These are phyloP conservation scores for Dichotomopilus funicola DNA, from an alignment of 2,329 filamentous ascomycete genomes.

Conservation along the genomic window DNA sequence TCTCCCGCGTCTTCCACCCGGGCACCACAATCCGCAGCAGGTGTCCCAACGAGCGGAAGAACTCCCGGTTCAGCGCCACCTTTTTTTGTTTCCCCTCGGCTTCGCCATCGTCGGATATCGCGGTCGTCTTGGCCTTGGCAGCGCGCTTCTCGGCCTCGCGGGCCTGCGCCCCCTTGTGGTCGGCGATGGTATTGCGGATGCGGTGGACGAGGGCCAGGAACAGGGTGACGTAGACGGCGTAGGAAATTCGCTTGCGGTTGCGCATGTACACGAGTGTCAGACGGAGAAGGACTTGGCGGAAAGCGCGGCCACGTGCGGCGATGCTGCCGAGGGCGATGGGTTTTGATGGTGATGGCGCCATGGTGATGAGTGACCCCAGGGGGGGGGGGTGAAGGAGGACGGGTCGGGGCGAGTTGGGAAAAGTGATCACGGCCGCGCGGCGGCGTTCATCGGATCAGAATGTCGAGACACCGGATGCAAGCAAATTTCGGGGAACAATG, in stretches of 20 bases:
- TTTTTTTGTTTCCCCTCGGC: constrained; percentile 56
- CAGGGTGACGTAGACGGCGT: constrained; percentile 75
- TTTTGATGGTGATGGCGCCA: constrained; percentile 69
- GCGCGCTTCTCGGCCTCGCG: constrained; percentile 55
- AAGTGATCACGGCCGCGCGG: constrained; percentile 6
- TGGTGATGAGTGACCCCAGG: constrained; percentile 30
- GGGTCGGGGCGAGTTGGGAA: neutral
- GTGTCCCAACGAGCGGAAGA: constrained; percentile 65
- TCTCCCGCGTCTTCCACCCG: constrained; percentile 82
- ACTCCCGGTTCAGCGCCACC: constrained; percentile 86
- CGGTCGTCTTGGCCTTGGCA: constrained; percentile 45
- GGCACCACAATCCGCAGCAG: constrained; percentile 84
- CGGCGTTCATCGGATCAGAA: constrained; percentile 10
- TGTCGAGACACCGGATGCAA: neutral
- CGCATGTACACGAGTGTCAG: constrained; percentile 68
- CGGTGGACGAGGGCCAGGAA: constrained; percentile 77
- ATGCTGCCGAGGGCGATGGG: constrained; percentile 43
- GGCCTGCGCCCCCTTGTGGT: constrained; percentile 79
- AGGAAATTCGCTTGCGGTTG: constrained; percentile 76
- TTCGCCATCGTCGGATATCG: constrained; percentile 30
- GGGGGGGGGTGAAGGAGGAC: neutral
- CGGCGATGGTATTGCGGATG: constrained; percentile 82
- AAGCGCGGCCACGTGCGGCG: constrained; percentile 49
- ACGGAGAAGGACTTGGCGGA: constrained; percentile 59
- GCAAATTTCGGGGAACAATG: neutral